Evolutionary conservation across 768 basidiomycete genomes (phyloP), one percentile per base, ranked within the genome.

Genomic region (Lentinus tigrinus): DNA sequence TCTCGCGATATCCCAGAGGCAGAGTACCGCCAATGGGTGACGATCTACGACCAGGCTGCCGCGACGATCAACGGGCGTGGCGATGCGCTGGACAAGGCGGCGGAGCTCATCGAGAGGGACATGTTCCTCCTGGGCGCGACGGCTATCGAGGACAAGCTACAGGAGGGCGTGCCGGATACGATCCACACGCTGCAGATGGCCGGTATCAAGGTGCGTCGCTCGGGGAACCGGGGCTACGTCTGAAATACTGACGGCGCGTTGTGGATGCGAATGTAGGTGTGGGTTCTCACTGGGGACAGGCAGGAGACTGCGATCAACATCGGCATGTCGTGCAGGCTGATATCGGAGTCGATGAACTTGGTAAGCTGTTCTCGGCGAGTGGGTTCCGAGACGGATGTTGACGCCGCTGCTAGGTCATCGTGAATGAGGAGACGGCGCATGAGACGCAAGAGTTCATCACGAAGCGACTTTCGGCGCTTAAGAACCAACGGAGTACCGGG

Each of bases 231-330:
- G 36, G 31, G 40, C 2, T 7, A 31, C 37, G 19, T 38, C 23
- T 39, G 13, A 27, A 38, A 10, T 5, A 51, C 31, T 31, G 31
- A 31, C 10, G n/a, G 28, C 7, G n/a, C 21, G 16, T 50, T 23
- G 50, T 19, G 10, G 21, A 5, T 56, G 50, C 24, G 10, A 24
- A 5, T 56, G 6, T 62, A 90, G 88, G 87, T 99, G 17, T 99
- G 97, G 97, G 95, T 99, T 8, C 76, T 99, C 50, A 99, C 97
- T 2, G 97, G 97, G 1, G 97, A 99, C 72, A 79, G 97, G 63
- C 97, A 99, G 75, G 97, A 99, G 74, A 99, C 97, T 1, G 97
- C 97, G 16, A 98, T 99, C 74, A 99, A 99, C 67, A 98, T 99
- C 62, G 97, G 97, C 52, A 88, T 98, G 82, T 96, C 95, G 1